Evolutionary conservation across 768 basidiomycete genomes (phyloP).

Genomic region (Collybia sordida): DNA sequence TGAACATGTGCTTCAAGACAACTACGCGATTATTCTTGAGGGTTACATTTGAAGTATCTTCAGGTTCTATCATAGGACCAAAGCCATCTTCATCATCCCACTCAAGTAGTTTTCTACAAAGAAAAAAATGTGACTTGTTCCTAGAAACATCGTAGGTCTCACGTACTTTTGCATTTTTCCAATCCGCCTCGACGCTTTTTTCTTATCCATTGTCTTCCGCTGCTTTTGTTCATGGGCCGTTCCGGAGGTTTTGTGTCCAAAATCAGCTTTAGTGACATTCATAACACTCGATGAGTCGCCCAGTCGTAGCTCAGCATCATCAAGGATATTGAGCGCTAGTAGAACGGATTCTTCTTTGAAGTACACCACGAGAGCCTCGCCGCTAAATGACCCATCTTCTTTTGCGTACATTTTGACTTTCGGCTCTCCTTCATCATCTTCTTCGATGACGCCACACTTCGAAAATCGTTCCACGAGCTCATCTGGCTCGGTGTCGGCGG

Average conservation of each 20-base stretch:
- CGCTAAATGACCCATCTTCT: conserved; percentile 85
- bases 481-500: conserved; percentile 67
- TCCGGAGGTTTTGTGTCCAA: conserved; percentile 61
- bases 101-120: conserved; percentile 80
- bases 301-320: conserved; percentile 87
- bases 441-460: conserved; percentile 90
- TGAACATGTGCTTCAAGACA: conserved; percentile 95
- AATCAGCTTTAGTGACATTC: conserved; percentile 75
- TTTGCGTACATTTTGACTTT: conserved; percentile 95
- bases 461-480: conserved; percentile 86
- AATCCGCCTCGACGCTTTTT: conserved; percentile 70
- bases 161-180: conserved; percentile 86
- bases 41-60: conserved; percentile 42
- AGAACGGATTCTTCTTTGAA: conserved; percentile 96
- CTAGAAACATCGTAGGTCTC: not conserved
- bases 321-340: conserved; percentile 80
- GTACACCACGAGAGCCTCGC: conserved; percentile 94
- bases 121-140: not conserved
- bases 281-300: conserved; percentile 76
- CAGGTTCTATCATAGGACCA: conserved; percentile 64
- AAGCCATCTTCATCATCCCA: conserved; percentile 97
- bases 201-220: conserved; percentile 72
- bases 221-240: conserved; percentile 43
- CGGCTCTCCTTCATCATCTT: conserved; percentile 88
- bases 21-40: conserved; percentile 77